A percentile compares a stretch with the other conserved stretches of the same genome.
Conservation (phyloP, 805 yeast species). For the Yarrowia hollandica region DNA sequence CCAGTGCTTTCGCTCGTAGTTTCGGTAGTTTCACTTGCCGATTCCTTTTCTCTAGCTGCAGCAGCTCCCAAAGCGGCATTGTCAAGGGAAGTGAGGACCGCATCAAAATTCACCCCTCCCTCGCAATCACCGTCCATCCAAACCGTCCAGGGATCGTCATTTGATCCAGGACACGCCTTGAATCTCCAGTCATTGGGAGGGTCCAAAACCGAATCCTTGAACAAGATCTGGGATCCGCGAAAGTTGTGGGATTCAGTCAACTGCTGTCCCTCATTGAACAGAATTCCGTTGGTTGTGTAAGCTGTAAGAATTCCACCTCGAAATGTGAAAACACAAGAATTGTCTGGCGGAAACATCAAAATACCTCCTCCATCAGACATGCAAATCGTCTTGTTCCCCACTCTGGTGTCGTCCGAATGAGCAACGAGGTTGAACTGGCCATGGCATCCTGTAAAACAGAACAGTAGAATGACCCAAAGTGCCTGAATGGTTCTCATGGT, state of each 20-base stretch:
- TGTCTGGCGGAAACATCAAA: not conserved
- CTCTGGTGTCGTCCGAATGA: not conserved
- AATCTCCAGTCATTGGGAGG: not conserved
- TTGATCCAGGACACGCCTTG: not conserved
- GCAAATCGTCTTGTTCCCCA: conserved; percentile 3
- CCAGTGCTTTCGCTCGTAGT: too few relatives aligned
- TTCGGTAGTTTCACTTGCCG: too few relatives aligned
- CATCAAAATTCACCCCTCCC: not conserved
- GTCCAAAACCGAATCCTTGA: not conserved
- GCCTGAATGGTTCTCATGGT: too few relatives aligned
- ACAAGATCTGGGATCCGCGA: not conserved
- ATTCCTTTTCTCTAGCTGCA: not conserved
- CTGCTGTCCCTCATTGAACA: not conserved
- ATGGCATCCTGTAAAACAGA: not conserved
- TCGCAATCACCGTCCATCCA: not conserved
- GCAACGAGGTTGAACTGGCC: conserved; percentile 9
- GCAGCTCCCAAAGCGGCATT: not conserved
- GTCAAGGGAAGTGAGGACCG: not conserved
- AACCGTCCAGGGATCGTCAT: not conserved
- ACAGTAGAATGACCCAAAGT: not conserved
- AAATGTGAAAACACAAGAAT: not conserved
- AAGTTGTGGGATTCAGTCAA: not conserved
- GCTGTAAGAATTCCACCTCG: conserved; percentile 1
- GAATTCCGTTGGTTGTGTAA: not conserved
- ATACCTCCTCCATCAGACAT: not conserved